A percentile compares a stretch with the other conserved stretches of the same genome.
Conservation (phyloP, 2,329 filamentous ascomycete species). For the Beauveria pseudobassiana region DNA sequence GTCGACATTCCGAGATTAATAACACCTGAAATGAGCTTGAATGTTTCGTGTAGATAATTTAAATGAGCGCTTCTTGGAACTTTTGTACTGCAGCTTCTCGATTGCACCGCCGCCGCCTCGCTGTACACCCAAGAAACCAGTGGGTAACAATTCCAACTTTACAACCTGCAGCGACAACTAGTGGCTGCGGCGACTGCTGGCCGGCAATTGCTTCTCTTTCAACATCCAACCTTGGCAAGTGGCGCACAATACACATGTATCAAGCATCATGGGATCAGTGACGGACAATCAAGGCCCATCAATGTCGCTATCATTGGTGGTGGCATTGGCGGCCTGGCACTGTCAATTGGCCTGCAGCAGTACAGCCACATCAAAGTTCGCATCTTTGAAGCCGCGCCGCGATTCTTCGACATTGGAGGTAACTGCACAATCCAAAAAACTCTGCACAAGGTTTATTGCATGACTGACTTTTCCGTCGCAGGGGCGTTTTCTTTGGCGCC, state of each 20-base stretch:
- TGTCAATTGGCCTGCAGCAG: slow-evolving; percentile 33
- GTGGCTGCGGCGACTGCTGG: neutral
- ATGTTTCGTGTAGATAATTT: too few species aligned
- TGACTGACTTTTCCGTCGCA: neutral
- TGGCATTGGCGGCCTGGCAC: slow-evolving; percentile 38
- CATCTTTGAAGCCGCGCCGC: slow-evolving; percentile 9
- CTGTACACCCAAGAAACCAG: too few species aligned
- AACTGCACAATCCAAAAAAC: too few species aligned
- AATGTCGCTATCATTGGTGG: slow-evolving; percentile 38
- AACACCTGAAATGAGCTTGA: too few species aligned
- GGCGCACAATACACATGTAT: neutral
- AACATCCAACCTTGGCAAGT: neutral
- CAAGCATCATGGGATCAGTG: neutral
- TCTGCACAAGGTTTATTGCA: too few species aligned
- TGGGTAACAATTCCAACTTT: too few species aligned
- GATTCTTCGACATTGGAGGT: slow-evolving; percentile 10
- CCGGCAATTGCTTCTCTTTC: neutral
- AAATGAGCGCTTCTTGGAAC: too few species aligned
- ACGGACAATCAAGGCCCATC: neutral
- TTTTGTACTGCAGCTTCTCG: too few species aligned
- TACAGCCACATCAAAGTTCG: slow-evolving; percentile 28
- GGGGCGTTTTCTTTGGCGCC: slow-evolving; percentile 39
- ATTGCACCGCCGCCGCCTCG: too few species aligned
- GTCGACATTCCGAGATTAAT: too few species aligned
- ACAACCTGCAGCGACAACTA: neutral